Evolutionary conservation across 768 basidiomycete genomes (phyloP).

Genomic region (Lepiota venenata): DNA sequence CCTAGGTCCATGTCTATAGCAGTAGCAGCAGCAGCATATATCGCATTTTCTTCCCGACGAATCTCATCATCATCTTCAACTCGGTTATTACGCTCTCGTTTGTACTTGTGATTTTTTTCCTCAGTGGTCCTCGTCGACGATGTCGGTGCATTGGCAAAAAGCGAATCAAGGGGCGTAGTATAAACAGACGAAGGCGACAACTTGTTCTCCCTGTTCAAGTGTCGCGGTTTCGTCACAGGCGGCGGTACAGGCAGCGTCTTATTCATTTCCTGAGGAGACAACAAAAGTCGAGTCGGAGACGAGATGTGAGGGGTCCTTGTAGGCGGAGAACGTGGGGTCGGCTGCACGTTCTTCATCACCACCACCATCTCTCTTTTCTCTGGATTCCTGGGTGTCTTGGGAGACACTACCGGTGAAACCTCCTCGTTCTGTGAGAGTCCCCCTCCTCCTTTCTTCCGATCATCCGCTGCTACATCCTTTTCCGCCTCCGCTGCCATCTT

Average conservation of each 20-base stretch:
- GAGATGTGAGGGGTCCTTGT: too few relatives aligned
- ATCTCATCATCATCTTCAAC: slow-evolving; percentile 4
- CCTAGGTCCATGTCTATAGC: background rate
- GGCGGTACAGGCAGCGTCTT: slow-evolving; percentile 59
- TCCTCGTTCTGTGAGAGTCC: slow-evolving; percentile 30
- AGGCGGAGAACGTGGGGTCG: too few relatives aligned
- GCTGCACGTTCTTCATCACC: too few relatives aligned
- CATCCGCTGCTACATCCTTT: too few relatives aligned
- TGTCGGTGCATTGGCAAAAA: background rate
- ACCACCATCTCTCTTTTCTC: background rate
- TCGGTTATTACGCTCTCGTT: background rate
- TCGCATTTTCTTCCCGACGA: slow-evolving; percentile 24
- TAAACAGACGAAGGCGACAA: background rate
- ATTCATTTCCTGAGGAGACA: slow-evolving; percentile 24
- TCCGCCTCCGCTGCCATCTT: slow-evolving; percentile 40
- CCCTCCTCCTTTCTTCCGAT: slow-evolving; percentile 20
- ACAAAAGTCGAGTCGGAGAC: background rate
- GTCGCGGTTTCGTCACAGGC: slow-evolving; percentile 3
- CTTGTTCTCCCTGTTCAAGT: background rate
- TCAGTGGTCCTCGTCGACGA: too few relatives aligned
- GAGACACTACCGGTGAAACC: too few relatives aligned
- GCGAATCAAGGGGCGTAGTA: background rate
- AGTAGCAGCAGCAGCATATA: slow-evolving; percentile 11
- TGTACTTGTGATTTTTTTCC: too few relatives aligned
- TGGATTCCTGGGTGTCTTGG: background rate